These are phyloP conservation scores for Moricandia moricandioides DNA, from an alignment of 345 rosid genomes.

Conservation along the genomic window DNA sequence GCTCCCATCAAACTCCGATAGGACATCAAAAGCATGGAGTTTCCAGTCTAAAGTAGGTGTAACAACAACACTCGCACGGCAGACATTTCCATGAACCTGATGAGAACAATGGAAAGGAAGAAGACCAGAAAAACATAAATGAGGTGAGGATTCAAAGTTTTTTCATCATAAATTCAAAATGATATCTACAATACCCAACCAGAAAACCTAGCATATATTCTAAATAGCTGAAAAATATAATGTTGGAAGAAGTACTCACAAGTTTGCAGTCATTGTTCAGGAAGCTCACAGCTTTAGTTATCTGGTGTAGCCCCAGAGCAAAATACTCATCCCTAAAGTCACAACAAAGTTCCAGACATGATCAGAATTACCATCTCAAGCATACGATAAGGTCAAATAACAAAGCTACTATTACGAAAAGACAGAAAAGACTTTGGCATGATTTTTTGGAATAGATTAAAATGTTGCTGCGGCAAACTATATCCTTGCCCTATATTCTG, in stretches of 20 bases:
- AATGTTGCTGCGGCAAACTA: neutral
- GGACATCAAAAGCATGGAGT: conserved; percentile 96
- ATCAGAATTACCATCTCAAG: neutral
- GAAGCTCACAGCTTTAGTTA: conserved; percentile 98
- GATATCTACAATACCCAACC: neutral
- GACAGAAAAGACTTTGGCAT: neutral
- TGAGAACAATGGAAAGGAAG: neutral
- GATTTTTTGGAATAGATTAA: neutral
- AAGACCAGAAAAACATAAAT: neutral
- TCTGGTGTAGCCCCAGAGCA: conserved; percentile 88
- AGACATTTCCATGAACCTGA: conserved; percentile 96
- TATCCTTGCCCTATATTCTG: neutral
- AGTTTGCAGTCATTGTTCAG: conserved; percentile 97
- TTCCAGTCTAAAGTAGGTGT: conserved; percentile 98
- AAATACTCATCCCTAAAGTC: conserved; percentile 88
- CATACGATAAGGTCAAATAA: too few relatives aligned
- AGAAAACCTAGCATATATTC: conserved; percentile 6
- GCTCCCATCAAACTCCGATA: conserved; percentile 90
- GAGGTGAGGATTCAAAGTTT: neutral
- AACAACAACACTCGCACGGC: conserved; percentile 90
- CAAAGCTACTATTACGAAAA: neutral
- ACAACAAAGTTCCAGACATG: neutral
- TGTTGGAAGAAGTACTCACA: conserved; percentile 46
- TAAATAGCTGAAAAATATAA: neutral
- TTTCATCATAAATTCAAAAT: neutral